phyloP scores from a whole-genome alignment of 2,329 filamentous ascomycete genomes.

The Macrophomina pseudophaseolina region DNA sequence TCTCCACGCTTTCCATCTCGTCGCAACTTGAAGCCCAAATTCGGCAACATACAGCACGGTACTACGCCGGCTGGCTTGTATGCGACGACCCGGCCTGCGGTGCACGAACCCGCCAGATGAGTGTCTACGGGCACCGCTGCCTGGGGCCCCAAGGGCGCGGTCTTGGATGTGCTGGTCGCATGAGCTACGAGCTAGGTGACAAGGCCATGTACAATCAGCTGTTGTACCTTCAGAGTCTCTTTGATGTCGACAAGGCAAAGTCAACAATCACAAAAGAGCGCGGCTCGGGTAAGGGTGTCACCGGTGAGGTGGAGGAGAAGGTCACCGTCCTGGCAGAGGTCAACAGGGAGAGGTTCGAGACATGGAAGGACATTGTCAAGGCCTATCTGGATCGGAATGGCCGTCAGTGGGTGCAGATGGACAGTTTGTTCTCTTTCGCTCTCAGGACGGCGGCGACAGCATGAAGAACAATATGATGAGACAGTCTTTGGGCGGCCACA shows the following conservation, averaged over 20 bases:
- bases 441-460: constrained; percentile 34
- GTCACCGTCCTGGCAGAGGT: constrained; percentile 73
- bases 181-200: constrained; percentile 87
- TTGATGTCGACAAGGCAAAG: constrained; percentile 78
- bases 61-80: constrained; percentile 91
- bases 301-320: constrained; percentile 65
- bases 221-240: constrained; percentile 82
- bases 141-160: constrained; percentile 85
- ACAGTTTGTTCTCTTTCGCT: constrained; percentile 75
- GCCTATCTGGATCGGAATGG: constrained; percentile 88
- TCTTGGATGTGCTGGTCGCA: constrained; percentile 81
- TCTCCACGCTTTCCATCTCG: constrained; percentile 75
- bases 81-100: constrained; percentile 90
- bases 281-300: constrained; percentile 36
- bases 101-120: constrained; percentile 86
- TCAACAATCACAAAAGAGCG: constrained; percentile 43
- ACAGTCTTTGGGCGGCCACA: background rate
- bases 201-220: constrained; percentile 95
- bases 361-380: constrained; percentile 77
- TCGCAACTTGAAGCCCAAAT: constrained; percentile 88
- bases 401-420: constrained; percentile 92
- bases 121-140: constrained; percentile 88
- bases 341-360: constrained; percentile 79
- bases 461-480: background rate
- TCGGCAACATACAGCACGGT: constrained; percentile 75